Conservation (phyloP, 805 yeast species). For the Starmerella floricola region DNA sequence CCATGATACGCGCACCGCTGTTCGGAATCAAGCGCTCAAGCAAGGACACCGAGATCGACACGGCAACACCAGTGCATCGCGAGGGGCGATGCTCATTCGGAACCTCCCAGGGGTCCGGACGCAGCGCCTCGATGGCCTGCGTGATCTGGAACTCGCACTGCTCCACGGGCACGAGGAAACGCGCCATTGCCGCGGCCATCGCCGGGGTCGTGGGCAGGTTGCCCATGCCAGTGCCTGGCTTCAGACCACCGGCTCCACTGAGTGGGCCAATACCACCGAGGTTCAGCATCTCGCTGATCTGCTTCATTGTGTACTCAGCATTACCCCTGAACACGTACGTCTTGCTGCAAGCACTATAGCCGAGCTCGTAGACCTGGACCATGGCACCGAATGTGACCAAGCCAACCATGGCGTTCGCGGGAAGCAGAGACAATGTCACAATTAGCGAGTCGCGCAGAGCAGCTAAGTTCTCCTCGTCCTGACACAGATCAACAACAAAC, state of each 20-base stretch:
- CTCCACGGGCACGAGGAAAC: slow-evolving; percentile 63
- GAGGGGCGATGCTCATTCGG: slow-evolving; percentile 66
- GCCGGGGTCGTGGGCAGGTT: slow-evolving; percentile 22
- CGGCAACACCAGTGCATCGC: slow-evolving; percentile 87
- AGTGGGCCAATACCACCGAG: slow-evolving; percentile 23
- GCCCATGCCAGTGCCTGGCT: slow-evolving; percentile 24
- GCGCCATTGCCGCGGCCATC: slow-evolving; percentile 36
- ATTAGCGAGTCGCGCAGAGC: slow-evolving; percentile 73
- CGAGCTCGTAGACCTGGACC: slow-evolving; percentile 78
- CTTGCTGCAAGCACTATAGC: slow-evolving; percentile 54
- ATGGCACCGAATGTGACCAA: slow-evolving; percentile 81
- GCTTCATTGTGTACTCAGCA: slow-evolving; percentile 55
- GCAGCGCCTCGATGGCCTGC: slow-evolving; percentile 61
- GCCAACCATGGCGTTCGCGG: slow-evolving; percentile 82
- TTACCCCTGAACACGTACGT: slow-evolving; percentile 80
- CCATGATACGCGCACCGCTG: slow-evolving; percentile 75
- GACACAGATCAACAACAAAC: slow-evolving; percentile 78
- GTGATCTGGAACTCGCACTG: slow-evolving; percentile 76
- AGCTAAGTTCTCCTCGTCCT: slow-evolving; percentile 74
- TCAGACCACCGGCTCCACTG: slow-evolving; percentile 20
- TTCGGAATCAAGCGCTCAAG: slow-evolving; percentile 75
- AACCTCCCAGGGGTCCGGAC: slow-evolving; percentile 80
- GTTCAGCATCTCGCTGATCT: slow-evolving; percentile 51
- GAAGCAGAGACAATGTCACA: slow-evolving; percentile 63
- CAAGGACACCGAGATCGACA: slow-evolving; percentile 69